A percentile compares a stretch with the other conserved stretches of the same genome.
phyloP scores from a whole-genome alignment of 176 grass and related monocot genomes.

The Calamus simplicifolius region DNA sequence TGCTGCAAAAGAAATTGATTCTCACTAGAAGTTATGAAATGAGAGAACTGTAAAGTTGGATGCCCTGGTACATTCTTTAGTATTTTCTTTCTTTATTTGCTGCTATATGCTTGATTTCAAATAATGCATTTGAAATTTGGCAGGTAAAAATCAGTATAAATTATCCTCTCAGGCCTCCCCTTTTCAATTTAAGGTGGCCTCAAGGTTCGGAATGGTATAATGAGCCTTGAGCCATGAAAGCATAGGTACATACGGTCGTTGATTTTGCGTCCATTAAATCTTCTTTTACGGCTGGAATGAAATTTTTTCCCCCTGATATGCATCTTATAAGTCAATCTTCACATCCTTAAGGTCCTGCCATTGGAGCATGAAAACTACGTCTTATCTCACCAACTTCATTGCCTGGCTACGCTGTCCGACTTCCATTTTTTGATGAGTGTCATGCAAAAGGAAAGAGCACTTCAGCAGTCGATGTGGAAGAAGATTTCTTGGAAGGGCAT shows the following conservation, averaged over 20 bases:
- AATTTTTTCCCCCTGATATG: constrained; percentile 10
- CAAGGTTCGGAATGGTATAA: constrained; percentile 61
- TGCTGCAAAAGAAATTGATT: constrained; percentile 61
- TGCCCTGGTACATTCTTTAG: constrained; percentile 46
- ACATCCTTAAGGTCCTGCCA: constrained; percentile 44
- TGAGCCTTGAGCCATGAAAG: constrained; percentile 82
- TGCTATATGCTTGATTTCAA: not conserved
- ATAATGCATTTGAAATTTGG: constrained; percentile 2
- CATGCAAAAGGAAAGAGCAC: too few relatives aligned
- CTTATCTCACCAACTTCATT: constrained; percentile 66
- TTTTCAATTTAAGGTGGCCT: constrained; percentile 38
- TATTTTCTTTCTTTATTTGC: not conserved
- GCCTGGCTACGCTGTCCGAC: not conserved
- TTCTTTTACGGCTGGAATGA: not conserved
- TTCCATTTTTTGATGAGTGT: too few relatives aligned
- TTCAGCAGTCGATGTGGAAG: constrained; percentile 44
- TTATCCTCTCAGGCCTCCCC: constrained; percentile 78
- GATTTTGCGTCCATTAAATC: not conserved
- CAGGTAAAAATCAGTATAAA: constrained; percentile 83
- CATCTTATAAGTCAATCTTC: constrained; percentile 67
- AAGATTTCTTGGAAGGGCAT: constrained; percentile 65
- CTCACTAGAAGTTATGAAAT: constrained; percentile 71
- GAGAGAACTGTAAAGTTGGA: too few relatives aligned
- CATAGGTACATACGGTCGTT: constrained; percentile 58
- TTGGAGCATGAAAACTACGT: constrained; percentile 44